These are phyloP conservation scores for Kwoniella shandongensis DNA, from an alignment of 768 basidiomycete species.

Conservation along the genomic window DNA sequence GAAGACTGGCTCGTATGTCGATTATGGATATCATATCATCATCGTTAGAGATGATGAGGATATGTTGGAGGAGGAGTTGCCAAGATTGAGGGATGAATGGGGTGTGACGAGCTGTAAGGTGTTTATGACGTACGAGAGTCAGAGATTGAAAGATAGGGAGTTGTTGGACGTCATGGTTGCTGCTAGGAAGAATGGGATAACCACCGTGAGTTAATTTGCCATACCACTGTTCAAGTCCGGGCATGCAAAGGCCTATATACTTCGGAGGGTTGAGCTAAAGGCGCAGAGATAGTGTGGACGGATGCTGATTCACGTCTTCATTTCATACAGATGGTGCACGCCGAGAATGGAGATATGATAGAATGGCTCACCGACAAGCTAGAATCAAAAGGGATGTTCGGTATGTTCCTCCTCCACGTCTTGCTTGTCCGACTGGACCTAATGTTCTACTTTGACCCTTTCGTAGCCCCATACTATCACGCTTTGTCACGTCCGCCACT, in stretches of 20 bases:
- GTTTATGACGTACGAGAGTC: constrained; percentile 54
- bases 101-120: constrained; percentile 44
- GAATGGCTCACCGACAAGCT: constrained; percentile 48
- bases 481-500: constrained; percentile 45
- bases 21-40: constrained; percentile 4
- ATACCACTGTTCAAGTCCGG: too few relatives aligned
- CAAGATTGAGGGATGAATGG: neutral
- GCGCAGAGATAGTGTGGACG: too few relatives aligned
- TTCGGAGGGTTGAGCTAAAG: too few relatives aligned
- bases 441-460: too few relatives aligned
- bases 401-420: neutral
- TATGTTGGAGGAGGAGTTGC: neutral
- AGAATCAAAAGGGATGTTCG: constrained; percentile 38
- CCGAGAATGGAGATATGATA: constrained; percentile 53
- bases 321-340: constrained; percentile 51
- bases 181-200: constrained; percentile 47
- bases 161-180: constrained; percentile 52
- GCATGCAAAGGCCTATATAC: too few relatives aligned
- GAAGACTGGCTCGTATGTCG: constrained; percentile 1
- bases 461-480: constrained; percentile 40
- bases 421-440: too few relatives aligned
- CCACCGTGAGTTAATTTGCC: constrained; percentile 12
- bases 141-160: constrained; percentile 52
- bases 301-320: too few relatives aligned
- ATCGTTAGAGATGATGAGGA: neutral